Conservation (phyloP, 208 protist genomes). For the Phytomonas sp. region DNA sequence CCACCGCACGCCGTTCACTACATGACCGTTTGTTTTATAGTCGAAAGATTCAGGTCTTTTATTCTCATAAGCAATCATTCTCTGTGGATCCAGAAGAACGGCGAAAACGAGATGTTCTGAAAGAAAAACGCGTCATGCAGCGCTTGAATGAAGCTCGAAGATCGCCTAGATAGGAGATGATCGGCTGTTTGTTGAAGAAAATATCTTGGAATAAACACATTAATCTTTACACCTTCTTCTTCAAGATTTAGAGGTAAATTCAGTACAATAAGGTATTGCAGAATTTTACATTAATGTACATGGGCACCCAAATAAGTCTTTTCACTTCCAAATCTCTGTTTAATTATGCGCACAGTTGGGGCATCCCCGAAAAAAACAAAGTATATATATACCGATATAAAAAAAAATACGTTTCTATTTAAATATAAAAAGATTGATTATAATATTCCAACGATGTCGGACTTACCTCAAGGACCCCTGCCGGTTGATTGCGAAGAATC, state of each 20-base stretch:
- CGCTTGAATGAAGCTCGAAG: constrained; percentile 15
- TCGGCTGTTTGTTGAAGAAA: not conserved
- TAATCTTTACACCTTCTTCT: not conserved
- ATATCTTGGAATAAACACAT: not conserved
- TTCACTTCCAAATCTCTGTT: constrained; percentile 2
- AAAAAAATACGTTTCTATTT: not conserved
- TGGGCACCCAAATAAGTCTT: not conserved
- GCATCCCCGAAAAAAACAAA: not conserved
- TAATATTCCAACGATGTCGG: constrained; percentile 21
- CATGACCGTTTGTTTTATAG: constrained; percentile 70
- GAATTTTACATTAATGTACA: constrained; percentile 4
- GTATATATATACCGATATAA: constrained; percentile 3
- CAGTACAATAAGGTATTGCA: not conserved
- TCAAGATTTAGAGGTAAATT: not conserved
- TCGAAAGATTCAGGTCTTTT: constrained; percentile 64
- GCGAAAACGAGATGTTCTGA: constrained; percentile 39
- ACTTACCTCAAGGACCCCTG: constrained; percentile 36
- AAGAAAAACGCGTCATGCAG: constrained; percentile 20
- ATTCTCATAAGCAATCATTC: constrained; percentile 67
- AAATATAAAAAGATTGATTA: not conserved
- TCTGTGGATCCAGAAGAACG: constrained; percentile 57
- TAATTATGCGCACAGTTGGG: not conserved
- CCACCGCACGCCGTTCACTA: constrained; percentile 47
- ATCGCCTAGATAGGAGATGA: not conserved
- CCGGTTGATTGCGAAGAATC: constrained; percentile 52